Evolutionary conservation across 1,284 basidiomycete genomes (phyloP), one percentile per base, ranked within the genome.

Genomic region (Coniophora puteana): DNA sequence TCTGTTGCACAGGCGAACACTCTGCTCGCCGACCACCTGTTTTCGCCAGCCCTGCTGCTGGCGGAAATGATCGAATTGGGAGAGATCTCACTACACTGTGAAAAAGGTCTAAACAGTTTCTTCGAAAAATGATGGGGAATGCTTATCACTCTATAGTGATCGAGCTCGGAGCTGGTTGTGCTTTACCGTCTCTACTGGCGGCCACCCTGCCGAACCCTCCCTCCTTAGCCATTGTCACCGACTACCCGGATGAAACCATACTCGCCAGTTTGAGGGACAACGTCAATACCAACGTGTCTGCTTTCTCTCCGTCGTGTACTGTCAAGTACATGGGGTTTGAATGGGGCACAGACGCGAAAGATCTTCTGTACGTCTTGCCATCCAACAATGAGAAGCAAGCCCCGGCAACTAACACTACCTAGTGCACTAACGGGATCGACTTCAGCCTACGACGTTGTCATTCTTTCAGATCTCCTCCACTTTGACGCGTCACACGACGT

Each of bases 401-500:
- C 32, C 12, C 16, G 32, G 29, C 20, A 36, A 31, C 18, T 27
- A 27, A 43, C 34, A 30, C 36, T n/a, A n/a, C n/a, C n/a, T n/a
- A n/a, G n/a, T n/a, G n/a, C 21, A 10, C n/a, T 33, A 26, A 20
- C 29, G n/a, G 3, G 16, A 16, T 33, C 22, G 16, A 36, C 17
- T n/a, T 14, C 38, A 27, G 71, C 75, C 18, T 85, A 71, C 54
- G 80, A 85, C 50, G 53, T 74, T 22, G 65, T 85, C 35, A 70
- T 86, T 46, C 68, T 85, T 39, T 86, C 80, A 4, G 82, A 86
- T 60, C 66, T 88, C 11, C 68, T 86, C 16, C 80, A 84, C 57
- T 85, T 86, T 52, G 65, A 77, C 53, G 53, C 54, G 40, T 82
- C 78, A 28, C 83, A 86, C 55, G 67, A 66, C 45, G 70, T 59